Conservation (phyloP, 2,329 filamentous ascomycete genomes). For the Macrophomina tecta region DNA sequence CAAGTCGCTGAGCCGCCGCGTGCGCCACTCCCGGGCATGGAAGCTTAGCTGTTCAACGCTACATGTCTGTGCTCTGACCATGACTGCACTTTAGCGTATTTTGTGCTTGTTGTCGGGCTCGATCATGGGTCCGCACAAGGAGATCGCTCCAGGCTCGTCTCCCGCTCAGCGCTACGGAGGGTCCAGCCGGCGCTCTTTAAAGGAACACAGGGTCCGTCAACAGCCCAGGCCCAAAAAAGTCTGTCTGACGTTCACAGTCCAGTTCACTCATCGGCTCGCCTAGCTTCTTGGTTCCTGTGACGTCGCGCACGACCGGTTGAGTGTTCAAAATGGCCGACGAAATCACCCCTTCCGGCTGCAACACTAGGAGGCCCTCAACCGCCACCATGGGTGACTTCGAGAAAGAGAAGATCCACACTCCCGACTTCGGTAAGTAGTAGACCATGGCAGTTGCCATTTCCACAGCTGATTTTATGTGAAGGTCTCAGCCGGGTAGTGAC, state of each 20-base stretch:
- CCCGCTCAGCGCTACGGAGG: background rate
- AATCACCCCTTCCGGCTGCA: conserved; percentile 3
- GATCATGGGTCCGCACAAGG: conserved; percentile 3
- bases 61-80: background rate
- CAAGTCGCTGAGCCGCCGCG: conserved; percentile 10
- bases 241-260: background rate
- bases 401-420: background rate
- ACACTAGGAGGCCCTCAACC: background rate
- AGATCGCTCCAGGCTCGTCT: conserved; percentile 1
- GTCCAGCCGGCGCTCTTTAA: conserved; percentile 17
- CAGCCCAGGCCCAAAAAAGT: conserved; percentile 1
- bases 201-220: conserved; percentile 3
- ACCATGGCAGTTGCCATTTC: no score
- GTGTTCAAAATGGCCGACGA: conserved; percentile 1
- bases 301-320: background rate
- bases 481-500: background rate
- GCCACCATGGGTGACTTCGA: background rate
- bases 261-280: background rate
- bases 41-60: conserved; percentile 10
- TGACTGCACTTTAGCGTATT: conserved; percentile 7
- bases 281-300: background rate
- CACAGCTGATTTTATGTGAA: background rate
- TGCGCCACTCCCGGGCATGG: conserved; percentile 23
- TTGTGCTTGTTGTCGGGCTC: conserved; percentile 9
- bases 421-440: conserved; percentile 7